These are phyloP conservation scores for Ceratonia siliqua DNA, from an alignment of 306 rosid genomes.

Conservation along the genomic window DNA sequence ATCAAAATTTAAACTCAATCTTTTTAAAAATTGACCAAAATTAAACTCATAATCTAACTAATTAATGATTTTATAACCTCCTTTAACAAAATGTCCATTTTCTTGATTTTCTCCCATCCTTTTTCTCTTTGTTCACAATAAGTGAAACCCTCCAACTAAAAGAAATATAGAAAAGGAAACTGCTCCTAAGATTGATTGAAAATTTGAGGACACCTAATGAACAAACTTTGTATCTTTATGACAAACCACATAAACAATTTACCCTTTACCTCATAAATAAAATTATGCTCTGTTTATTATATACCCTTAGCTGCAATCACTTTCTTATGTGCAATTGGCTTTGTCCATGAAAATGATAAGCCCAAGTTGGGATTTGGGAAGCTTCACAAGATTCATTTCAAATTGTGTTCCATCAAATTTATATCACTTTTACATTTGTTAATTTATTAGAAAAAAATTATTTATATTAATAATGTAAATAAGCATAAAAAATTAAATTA, in stretches of 20 bases:
- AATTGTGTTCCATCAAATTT: too few relatives aligned
- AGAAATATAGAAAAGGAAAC: not conserved
- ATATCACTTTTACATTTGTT: too few relatives aligned
- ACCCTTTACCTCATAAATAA: not conserved
- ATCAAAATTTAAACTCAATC: too few relatives aligned
- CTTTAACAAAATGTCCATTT: too few relatives aligned
- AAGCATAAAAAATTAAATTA: too few relatives aligned
- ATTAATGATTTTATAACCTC: too few relatives aligned
- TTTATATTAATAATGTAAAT: too few relatives aligned
- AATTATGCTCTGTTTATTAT: not conserved
- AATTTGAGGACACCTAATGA: not conserved
- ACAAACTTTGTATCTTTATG: constrained; percentile 16
- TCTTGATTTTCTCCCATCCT: not conserved
- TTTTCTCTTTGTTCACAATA: not conserved
- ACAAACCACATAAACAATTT: constrained; percentile 5
- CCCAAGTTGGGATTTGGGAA: constrained; percentile 31
- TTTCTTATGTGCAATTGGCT: not conserved
- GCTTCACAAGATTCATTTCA: constrained; percentile 35
- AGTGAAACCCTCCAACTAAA: not conserved
- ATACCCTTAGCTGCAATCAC: not conserved
- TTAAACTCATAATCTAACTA: not conserved
- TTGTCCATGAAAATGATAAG: constrained; percentile 38
- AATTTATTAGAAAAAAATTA: too few relatives aligned
- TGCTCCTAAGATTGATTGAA: constrained; percentile 1
- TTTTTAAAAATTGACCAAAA: too few relatives aligned